Percentiles rank a stretch among this genome's conserved stretches.
Evolutionary conservation across 139 green algal genomes (phyloP).

Genomic region (Micromonas pusilla): DNA sequence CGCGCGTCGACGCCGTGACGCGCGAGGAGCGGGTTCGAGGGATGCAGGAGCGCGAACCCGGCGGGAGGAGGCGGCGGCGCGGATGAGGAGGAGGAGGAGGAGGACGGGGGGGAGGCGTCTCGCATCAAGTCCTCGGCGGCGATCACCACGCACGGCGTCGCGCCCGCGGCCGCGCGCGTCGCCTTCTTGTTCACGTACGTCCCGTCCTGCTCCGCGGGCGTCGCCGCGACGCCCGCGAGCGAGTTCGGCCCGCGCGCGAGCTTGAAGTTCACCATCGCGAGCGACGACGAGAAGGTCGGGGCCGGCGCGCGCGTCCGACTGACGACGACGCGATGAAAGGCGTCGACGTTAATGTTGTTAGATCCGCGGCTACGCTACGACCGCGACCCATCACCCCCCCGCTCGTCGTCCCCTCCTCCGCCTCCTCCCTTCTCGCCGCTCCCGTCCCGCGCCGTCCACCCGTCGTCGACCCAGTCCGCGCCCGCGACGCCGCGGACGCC

Average conservation of each 20-base stretch:
- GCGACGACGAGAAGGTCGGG: neutral
- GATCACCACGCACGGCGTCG: neutral
- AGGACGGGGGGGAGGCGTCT: neutral
- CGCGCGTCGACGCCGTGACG: no score
- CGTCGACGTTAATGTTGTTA: no score
- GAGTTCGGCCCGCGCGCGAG: conserved; percentile 12
- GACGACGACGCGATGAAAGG: no score
- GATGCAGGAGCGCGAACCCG: neutral
- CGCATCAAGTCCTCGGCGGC: neutral
- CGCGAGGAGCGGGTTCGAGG: neutral
- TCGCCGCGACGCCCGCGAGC: neutral
- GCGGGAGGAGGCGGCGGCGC: no score
- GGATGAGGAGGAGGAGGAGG: no score
- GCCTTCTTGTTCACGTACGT: conserved; percentile 2
- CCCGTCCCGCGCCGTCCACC: no score
- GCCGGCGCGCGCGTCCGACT: neutral
- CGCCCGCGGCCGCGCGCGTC: neutral
- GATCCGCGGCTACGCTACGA: no score
- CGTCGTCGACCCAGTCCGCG: neutral
- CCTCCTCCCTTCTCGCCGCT: no score
- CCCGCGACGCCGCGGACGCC: neutral
- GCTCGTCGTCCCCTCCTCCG: no score
- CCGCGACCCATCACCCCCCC: no score
- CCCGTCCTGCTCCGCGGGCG: neutral
- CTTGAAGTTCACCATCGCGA: conserved; percentile 22